These are phyloP conservation scores for Tetraselmis chui DNA, from an alignment of 139 green algal genomes.

Conservation along the genomic window DNA sequence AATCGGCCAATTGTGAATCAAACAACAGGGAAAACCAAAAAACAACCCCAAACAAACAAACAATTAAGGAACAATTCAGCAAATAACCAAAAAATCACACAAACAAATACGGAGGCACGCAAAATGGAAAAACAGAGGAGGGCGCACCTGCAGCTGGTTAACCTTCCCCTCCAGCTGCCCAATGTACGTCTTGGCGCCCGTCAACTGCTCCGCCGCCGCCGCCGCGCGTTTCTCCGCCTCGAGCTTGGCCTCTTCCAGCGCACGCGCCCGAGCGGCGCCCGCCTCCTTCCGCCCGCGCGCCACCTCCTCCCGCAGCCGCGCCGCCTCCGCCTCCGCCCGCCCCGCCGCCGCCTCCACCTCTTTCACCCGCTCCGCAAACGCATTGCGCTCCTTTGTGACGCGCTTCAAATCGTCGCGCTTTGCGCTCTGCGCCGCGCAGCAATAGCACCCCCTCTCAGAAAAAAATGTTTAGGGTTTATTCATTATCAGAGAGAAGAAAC, in stretches of 20 bases:
- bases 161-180: neutral
- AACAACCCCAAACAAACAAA: too few species aligned
- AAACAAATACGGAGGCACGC: too few species aligned
- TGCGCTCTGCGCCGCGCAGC: conserved; percentile 8
- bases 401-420: conserved; percentile 12
- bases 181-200: neutral
- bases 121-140: too few species aligned
- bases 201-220: neutral
- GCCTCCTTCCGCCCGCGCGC: neutral
- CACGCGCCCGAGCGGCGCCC: too few species aligned
- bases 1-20: too few species aligned
- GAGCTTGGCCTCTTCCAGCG: neutral
- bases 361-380: conserved; percentile 19
- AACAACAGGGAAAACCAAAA: too few species aligned
- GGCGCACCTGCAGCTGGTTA: neutral
- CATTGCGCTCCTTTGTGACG: conserved; percentile 13
- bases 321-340: conserved; percentile 1
- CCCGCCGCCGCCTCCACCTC: neutral
- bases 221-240: neutral
- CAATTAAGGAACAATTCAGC: too few species aligned
- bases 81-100: too few species aligned
- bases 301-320: conserved; percentile 9
- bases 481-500: too few species aligned
- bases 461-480: too few species aligned
- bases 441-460: too few species aligned